These are phyloP conservation scores for Yarrowia sp. DNA, from an alignment of 805 yeast genomes.

Conservation along the genomic window DNA sequence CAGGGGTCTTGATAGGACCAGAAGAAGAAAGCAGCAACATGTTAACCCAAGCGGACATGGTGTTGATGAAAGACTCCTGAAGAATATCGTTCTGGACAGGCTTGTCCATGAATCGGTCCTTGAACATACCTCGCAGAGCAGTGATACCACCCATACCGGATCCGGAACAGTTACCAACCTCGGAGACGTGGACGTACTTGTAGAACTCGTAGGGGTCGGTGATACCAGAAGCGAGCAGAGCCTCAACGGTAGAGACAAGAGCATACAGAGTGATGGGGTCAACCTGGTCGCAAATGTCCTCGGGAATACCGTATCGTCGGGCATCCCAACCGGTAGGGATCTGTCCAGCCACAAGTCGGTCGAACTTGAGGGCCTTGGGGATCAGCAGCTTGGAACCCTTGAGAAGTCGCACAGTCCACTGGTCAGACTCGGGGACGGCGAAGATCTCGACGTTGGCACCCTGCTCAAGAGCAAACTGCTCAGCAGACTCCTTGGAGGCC, in stretches of 20 bases:
- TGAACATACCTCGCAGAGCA: constrained; percentile 97
- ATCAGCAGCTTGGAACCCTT: constrained; percentile 89
- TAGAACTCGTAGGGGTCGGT: constrained; percentile 99
- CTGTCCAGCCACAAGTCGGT: constrained; percentile 73
- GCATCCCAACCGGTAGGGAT: constrained; percentile 99
- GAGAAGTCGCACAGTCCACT: constrained; percentile 81
- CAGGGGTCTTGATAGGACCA: constrained; percentile 99
- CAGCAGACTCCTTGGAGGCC: constrained; percentile 91
- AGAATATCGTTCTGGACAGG: constrained; percentile 96
- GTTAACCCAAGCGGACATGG: constrained; percentile 99
- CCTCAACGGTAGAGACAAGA: constrained; percentile 92
- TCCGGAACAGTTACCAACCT: constrained; percentile 99
- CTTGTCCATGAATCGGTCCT: constrained; percentile 84
- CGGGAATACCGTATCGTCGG: constrained; percentile 87
- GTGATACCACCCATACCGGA: constrained; percentile 99
- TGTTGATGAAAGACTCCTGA: constrained; percentile 97
- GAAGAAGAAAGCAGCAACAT: constrained; percentile 95
- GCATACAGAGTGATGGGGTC: constrained; percentile 94
- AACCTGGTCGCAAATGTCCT: constrained; percentile 88
- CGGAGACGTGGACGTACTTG: constrained; percentile 96
- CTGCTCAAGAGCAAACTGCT: constrained; percentile 88
- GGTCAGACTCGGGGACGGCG: constrained; percentile 84
- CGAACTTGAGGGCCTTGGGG: constrained; percentile 78
- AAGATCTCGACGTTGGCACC: constrained; percentile 91
- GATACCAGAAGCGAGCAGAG: constrained; percentile 88